Evolutionary conservation across 202 grass and related monocot genomes (phyloP).

Genomic region (Saccharum hybrid): DNA sequence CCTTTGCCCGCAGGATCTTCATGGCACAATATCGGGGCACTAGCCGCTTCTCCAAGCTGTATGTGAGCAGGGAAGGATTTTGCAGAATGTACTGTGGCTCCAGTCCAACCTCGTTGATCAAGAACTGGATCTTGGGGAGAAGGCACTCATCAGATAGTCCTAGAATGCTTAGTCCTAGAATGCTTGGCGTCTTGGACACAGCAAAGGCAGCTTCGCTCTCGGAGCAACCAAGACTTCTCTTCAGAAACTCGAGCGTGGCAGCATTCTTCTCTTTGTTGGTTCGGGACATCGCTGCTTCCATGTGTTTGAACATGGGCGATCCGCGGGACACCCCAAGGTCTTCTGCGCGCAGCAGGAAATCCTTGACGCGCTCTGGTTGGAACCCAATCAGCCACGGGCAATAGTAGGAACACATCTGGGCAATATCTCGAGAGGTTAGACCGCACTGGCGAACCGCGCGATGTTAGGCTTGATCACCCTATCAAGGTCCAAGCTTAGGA

Average conservation of each 20-base stretch:
- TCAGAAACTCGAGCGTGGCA: not conserved
- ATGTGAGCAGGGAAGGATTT: not conserved
- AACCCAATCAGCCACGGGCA: not conserved
- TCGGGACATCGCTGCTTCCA: fast-evolving
- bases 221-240: not conserved
- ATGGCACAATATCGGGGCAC: conserved; percentile 3
- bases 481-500: not conserved
- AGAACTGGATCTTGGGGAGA: not conserved
- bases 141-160: not conserved
- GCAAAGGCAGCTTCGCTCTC: not conserved
- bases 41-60: conserved; percentile 1
- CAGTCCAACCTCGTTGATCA: not conserved
- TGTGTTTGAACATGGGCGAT: not conserved
- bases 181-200: not conserved
- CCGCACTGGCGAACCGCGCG: conserved; percentile 26
- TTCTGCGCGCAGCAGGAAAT: not conserved
- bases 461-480: conserved; percentile 41
- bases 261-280: conserved; percentile 3
- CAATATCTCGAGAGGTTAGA: conserved; percentile 38
- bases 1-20: not conserved
- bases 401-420: not conserved
- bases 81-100: not conserved
- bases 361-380: conserved; percentile 1
- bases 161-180: no score
- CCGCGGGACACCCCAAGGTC: conserved; percentile 5